Evolutionary conservation across 2,329 filamentous ascomycete species (phyloP), one percentile per base, ranked within the genome.

Genomic region (Ciborinia camelliae): DNA sequence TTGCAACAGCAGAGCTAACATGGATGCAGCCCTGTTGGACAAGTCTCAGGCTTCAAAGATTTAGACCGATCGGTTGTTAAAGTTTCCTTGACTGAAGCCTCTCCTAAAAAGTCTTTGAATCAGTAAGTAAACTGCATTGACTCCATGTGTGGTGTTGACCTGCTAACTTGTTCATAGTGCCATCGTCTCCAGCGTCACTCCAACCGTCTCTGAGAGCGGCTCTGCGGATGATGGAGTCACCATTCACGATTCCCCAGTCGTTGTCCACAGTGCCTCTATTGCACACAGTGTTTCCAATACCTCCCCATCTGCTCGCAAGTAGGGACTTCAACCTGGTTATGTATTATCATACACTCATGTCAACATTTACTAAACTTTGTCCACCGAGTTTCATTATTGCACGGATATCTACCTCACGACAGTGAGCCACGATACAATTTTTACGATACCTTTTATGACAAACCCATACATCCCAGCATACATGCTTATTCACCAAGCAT

Each of bases 181-280:
- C 39, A 60, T 62, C 39, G 23, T 63, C 41, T 57, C 14, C n/a
- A 73, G 67, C 57, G 28, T 65, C 14, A 75, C 72, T 58, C 74
- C 74, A 45, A 71, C 71, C 28, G 66, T 75, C 39, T 76, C 75
- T 18, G 75, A 76, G 32, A 71, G 73, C 65, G 73, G 72, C 62
- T 74, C 72, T 57, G 70, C 51, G n/a, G 73, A 75, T 57, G 73
- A 75, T 50, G 70, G 70, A 60, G 69, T 69, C 30, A 73, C 73
- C 41, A 66, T 75, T 37, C 71, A 75, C 60, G 71, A 74, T 51
- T 74, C 73, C 57, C 73, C 74, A 48, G 71, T 68, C 62, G 68
- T 73, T 55, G 71, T 69, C 39, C 68, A 71, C 52, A 71, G 69
- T 26, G 62, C 67, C 12, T 55, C 66, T 30, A 47, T 58, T 47